Evolutionary conservation across 306 rosid genomes (phyloP), one percentile per base, ranked within the genome.

Genomic region (Potentilla sterilis): DNA sequence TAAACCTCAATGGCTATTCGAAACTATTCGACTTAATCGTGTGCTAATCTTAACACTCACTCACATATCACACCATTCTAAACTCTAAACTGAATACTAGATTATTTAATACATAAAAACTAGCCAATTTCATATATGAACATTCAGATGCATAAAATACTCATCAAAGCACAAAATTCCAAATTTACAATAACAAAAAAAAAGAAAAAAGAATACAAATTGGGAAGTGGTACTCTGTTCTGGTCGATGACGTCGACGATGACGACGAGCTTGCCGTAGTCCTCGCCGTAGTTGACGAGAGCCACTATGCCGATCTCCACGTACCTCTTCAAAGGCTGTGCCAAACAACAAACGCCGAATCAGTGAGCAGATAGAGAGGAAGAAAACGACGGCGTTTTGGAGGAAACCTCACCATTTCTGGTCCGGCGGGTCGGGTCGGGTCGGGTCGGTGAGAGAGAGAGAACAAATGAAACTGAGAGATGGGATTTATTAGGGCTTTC

Each of bases 271-370:
- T 77, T 92, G 1, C 99, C 99, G 28, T 92, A 92, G 52, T 92
- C 98, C 18, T 86, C 75, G 38, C 99, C 99, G 73, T 89, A 92
- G 89, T 96, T 96, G 88, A 96, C 77, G 61, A 92, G 92, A 51
- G 91, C 99, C 3, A 96, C 91, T 84, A 98, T 84, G 24, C 98
- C 99, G 86, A 92, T 89, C 96, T 96, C 99, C 9, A 92, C 88
- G 80, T 58, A 92, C 79, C 99, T 88, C 89, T 92, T 96, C 90
- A 92, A 92, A 72, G 99, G 98, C 97, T 94, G 76, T 18, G 8
- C 28, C 4, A 72, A 19, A 47, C 37, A 47, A 43, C 40, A 44
- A 28, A 28, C 28, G 28, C 28, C 41, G 40, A 67, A 24, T 34
- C 28, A 28, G 28, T 28, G 28, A 28, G 28, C 21, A 57, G 48